Conservation (phyloP, 2,329 filamentous ascomycete species). For the Aspergillus neoniger region DNA sequence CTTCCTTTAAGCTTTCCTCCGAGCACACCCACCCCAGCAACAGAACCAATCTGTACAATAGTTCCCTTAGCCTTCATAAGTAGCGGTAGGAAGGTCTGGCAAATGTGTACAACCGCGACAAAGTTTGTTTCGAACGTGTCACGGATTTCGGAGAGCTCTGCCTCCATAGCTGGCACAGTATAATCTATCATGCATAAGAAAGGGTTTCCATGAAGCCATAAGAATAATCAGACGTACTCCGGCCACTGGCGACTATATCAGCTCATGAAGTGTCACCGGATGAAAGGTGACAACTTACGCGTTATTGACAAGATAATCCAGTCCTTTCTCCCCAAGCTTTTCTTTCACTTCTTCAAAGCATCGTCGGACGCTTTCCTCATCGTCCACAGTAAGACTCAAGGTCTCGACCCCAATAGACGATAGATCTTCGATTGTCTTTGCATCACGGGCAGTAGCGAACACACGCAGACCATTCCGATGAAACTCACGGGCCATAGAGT, state of each 20-base stretch:
- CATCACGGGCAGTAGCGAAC: conserved; percentile 59
- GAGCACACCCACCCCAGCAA: conserved; percentile 38
- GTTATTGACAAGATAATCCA: conserved; percentile 63
- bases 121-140: conserved; percentile 57
- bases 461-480: conserved; percentile 55
- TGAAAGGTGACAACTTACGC: conserved; percentile 39
- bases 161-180: conserved; percentile 59
- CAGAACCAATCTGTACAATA: conserved; percentile 49
- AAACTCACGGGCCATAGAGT: conserved; percentile 61
- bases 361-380: conserved; percentile 50
- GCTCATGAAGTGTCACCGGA: not conserved
- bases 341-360: conserved; percentile 51
- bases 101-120: conserved; percentile 60
- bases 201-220: too few relatives aligned
- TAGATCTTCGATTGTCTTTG: conserved; percentile 52
- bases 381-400: conserved; percentile 56
- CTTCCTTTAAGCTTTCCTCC: not conserved
- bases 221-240: conserved; percentile 27
- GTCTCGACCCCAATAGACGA: conserved; percentile 56
- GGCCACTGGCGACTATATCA: conserved; percentile 26
- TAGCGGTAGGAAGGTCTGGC: conserved; percentile 58
- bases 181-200: conserved; percentile 46
- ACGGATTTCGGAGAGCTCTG: conserved; percentile 51
- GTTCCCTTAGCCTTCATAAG: conserved; percentile 50
- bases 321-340: conserved; percentile 49